A percentile compares a stretch with the other conserved stretches of the same genome.
Conservation (phyloP, 805 yeast genomes). For the Isabelozyma gotoi region DNA sequence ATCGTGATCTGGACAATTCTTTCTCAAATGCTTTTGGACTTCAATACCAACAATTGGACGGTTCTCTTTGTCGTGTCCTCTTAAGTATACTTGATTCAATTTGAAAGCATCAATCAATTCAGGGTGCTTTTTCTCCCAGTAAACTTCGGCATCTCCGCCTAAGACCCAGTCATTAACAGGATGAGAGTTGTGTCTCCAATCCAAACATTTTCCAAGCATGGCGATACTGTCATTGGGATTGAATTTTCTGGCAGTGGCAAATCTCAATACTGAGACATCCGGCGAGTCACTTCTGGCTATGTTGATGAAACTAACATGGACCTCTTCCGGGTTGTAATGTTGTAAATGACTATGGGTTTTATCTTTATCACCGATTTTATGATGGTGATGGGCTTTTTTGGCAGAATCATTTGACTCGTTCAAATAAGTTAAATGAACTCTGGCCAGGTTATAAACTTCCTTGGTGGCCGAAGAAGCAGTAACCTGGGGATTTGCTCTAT, state of each 20-base stretch:
- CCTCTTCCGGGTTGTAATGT: constrained; percentile 1
- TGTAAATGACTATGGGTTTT: background rate
- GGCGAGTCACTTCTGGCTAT: constrained; percentile 63
- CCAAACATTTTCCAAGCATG: constrained; percentile 65
- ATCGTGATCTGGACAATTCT: constrained; percentile 21
- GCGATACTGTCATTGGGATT: constrained; percentile 59
- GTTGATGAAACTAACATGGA: background rate
- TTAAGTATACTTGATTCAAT: constrained; percentile 63
- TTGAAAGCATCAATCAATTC: constrained; percentile 56
- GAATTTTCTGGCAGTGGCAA: constrained; percentile 80
- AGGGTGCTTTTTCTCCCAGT: constrained; percentile 28
- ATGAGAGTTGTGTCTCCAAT: constrained; percentile 65
- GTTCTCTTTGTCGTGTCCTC: constrained; percentile 62
- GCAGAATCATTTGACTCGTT: background rate
- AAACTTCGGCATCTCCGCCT: constrained; percentile 64
- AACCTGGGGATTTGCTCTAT: background rate
- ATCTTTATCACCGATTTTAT: background rate
- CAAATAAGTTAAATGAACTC: constrained; percentile 1
- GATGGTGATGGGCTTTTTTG: background rate
- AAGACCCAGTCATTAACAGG: constrained; percentile 56
- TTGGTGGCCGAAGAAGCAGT: constrained; percentile 4
- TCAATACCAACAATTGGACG: constrained; percentile 16
- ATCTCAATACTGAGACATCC: constrained; percentile 70
- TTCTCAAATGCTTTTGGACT: constrained; percentile 19
- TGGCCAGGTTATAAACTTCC: constrained; percentile 4